phyloP scores from a whole-genome alignment of 1,284 basidiomycete genomes.

The Papiliotrema nemorosa region DNA sequence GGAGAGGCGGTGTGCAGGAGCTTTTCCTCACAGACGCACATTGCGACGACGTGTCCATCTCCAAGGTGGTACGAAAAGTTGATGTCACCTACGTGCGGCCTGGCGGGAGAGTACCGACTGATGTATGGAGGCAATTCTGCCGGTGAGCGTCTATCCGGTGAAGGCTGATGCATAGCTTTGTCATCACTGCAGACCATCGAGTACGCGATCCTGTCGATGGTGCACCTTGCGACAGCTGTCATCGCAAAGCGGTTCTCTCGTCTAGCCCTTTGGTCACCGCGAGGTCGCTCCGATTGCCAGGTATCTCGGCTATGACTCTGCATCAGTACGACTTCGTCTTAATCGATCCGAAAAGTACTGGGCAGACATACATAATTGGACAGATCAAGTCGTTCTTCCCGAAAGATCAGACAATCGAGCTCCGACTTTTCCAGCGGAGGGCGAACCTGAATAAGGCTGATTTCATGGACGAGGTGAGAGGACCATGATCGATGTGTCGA shows the following conservation, averaged over 20 bases:
- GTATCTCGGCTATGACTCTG: not conserved
- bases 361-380: constrained; percentile 14
- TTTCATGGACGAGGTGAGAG: constrained; percentile 3
- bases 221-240: not conserved
- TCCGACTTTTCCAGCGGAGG: constrained; percentile 1
- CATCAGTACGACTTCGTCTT: constrained; percentile 23
- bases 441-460: not conserved
- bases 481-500: not conserved
- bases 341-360: constrained; percentile 12
- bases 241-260: not conserved
- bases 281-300: not conserved
- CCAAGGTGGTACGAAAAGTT: not conserved
- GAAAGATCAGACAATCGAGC: not conserved
- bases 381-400: constrained; percentile 1
- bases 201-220: not conserved
- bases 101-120: too few species aligned
- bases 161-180: not conserved
- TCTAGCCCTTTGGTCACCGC: not conserved
- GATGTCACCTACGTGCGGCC: not conserved
- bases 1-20: not conserved
- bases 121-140: not conserved
- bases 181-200: not conserved
- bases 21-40: not conserved
- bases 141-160: constrained; percentile 1
- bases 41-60: not conserved